Conservation (phyloP, 1,139 yeast genomes). For the Candida glucosophila region DNA sequence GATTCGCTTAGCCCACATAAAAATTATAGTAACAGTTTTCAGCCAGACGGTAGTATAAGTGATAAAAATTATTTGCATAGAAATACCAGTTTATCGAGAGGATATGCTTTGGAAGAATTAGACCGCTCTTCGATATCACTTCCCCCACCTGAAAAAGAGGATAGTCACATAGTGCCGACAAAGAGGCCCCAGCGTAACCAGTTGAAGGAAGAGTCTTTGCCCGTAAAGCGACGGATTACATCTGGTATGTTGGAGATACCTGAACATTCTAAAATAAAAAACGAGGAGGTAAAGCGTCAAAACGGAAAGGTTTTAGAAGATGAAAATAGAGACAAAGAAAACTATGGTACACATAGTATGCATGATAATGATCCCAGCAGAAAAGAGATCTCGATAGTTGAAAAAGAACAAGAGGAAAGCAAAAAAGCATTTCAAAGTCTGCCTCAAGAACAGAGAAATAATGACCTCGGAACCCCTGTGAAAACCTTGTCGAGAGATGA, state of each 20-base stretch:
- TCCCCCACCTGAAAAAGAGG: constrained; percentile 26
- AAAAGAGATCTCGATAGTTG: too few species aligned
- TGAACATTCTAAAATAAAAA: constrained; percentile 15
- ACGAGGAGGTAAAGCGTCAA: constrained; percentile 8
- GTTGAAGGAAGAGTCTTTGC: constrained; percentile 6
- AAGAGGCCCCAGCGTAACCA: constrained; percentile 10
- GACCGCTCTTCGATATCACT: constrained; percentile 19
- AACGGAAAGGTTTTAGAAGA: constrained; percentile 1
- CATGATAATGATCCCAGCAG: too few species aligned
- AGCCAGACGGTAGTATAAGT: too few species aligned
- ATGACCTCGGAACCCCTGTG: constrained; percentile 5
- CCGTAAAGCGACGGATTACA: constrained; percentile 40
- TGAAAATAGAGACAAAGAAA: neutral
- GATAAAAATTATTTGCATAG: too few species aligned
- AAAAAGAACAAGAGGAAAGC: too few species aligned
- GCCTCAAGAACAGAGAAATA: too few species aligned
- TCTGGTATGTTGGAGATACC: constrained; percentile 55
- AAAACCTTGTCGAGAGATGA: constrained; percentile 15
- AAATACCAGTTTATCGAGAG: too few species aligned
- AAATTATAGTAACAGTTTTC: too few species aligned
- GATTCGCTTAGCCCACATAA: too few species aligned
- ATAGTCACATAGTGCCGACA: constrained; percentile 18
- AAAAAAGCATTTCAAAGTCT: too few species aligned
- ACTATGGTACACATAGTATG: too few species aligned
- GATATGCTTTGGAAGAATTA: constrained; percentile 5